Evolutionary conservation across 306 rosid genomes (phyloP).

Genomic region (Vachellia collinsii): DNA sequence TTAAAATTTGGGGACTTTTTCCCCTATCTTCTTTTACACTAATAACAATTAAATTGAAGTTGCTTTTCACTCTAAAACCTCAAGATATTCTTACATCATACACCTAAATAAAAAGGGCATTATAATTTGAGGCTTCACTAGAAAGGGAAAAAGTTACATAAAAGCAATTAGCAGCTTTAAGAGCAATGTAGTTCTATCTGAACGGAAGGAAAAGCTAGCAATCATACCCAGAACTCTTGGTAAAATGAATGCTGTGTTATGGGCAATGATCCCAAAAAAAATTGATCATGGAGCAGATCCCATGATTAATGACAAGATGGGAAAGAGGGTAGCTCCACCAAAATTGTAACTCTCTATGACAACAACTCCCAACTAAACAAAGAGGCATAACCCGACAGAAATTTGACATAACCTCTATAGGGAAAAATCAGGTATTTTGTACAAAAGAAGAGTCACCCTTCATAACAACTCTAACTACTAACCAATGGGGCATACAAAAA

Average conservation of each 20-base stretch:
- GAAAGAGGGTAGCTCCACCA: slow-evolving; percentile 3
- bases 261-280: slow-evolving; percentile 1
- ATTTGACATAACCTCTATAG: slow-evolving; percentile 7
- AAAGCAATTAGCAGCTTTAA: neutral
- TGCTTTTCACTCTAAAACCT: neutral
- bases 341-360: neutral
- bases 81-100: neutral
- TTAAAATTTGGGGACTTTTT: neutral
- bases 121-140: neutral
- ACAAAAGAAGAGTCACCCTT: slow-evolving; percentile 20
- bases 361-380: neutral
- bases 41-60: neutral
- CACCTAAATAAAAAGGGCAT: neutral
- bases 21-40: neutral
- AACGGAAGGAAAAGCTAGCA: neutral
- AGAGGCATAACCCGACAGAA: neutral
- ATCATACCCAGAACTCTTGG: neutral
- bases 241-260: neutral
- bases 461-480: slow-evolving; percentile 1
- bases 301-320: slow-evolving; percentile 4
- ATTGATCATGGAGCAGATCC: neutral
- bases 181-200: neutral
- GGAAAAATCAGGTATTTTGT: slow-evolving; percentile 4
- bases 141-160: neutral
- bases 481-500: slow-evolving; percentile 9